These are phyloP conservation scores for Exophiala dermatitidis DNA, from an alignment of 2,329 filamentous ascomycete genomes.

Conservation along the genomic window DNA sequence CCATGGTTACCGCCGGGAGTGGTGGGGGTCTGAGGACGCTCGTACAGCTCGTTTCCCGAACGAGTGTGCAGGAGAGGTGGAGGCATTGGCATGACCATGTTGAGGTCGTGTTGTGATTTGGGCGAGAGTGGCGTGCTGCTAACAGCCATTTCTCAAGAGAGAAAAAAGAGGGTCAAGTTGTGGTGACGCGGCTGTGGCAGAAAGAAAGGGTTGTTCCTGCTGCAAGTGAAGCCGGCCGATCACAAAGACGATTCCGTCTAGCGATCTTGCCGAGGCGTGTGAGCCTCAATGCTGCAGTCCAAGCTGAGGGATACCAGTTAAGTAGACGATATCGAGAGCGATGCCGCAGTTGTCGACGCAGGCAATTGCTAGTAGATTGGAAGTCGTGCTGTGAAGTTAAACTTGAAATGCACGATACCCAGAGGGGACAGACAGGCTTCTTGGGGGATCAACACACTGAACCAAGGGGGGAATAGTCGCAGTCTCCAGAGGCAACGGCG, in stretches of 20 bases:
- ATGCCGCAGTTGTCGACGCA: not conserved
- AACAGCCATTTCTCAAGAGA: not conserved
- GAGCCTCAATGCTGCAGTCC: not conserved
- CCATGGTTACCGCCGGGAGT: conserved; percentile 31
- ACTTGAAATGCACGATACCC: not conserved
- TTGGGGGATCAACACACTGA: conserved; percentile 1
- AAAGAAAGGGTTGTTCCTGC: not conserved
- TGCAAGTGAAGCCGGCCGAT: not conserved
- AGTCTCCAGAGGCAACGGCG: conserved; percentile 3
- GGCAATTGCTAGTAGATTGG: not conserved
- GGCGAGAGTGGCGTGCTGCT: conserved; percentile 23
- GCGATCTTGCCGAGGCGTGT: not conserved
- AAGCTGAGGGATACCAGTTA: not conserved
- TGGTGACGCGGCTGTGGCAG: not conserved
- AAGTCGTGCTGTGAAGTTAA: not conserved
- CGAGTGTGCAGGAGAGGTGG: conserved; percentile 45
- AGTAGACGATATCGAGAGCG: not conserved
- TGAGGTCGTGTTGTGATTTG: conserved; percentile 21
- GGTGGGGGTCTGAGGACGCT: conserved; percentile 40
- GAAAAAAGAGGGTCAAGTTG: not conserved
- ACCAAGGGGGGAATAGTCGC: not conserved
- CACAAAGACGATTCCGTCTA: not conserved
- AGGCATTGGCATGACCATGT: conserved; percentile 36
- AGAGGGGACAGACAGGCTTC: not conserved
- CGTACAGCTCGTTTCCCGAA: conserved; percentile 41